Base-by-base conservation (phyloP, 257 asterid species). In the Solanum etuberosum region DNA sequence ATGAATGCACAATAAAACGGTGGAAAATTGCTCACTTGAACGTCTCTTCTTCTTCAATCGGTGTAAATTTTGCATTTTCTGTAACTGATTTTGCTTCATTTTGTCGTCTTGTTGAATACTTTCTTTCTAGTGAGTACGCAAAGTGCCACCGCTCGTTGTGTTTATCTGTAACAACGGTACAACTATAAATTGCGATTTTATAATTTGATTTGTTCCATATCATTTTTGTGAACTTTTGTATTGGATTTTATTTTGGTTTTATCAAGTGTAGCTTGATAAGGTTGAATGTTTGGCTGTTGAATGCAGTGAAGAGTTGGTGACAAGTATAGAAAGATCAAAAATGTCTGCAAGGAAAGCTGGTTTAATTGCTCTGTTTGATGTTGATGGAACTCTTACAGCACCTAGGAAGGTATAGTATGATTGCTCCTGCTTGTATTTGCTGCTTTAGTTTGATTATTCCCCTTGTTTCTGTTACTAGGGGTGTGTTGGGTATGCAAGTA, bases 331-430 rank as follows among this genome's bases (percentile, higher is more conserved):
- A 63, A 25, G 16, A 63, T 63, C n/a, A 13, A 15, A 10, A 76
- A 97, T 96, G 98, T 95, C 93, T 85, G 91, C 88, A 83, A 89
- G 73, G 65, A 93, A 83, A 88, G 91, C 98, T 90, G 98, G 98
- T 10, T 90, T 93, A 40, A 93, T 97, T 91, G 98, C 99, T 87
- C 92, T 97, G 34, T 97, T 97, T n/a, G 99, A 97, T 89, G 98
- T 97, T 76, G 99, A 97, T 90, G 99, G 98, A 86, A 97, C 99
- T 11, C 98, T 97, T 63, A 95, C 99, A 48, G 98, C 99, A 84
- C 98, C 99, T 3, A 88, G 99, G 78, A 94, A 95, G 98, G 99
- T 35, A 35, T 35, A 35, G 38, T 35, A 35, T 35, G 38, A 35
- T 35, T 35, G 8, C 38, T 6, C 38, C 7, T 35, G 38, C 38